Percentiles rank a stretch among this genome's conserved stretches.
phyloP scores from a whole-genome alignment of 164 flowering plant genomes.

The Piper longum region DNA sequence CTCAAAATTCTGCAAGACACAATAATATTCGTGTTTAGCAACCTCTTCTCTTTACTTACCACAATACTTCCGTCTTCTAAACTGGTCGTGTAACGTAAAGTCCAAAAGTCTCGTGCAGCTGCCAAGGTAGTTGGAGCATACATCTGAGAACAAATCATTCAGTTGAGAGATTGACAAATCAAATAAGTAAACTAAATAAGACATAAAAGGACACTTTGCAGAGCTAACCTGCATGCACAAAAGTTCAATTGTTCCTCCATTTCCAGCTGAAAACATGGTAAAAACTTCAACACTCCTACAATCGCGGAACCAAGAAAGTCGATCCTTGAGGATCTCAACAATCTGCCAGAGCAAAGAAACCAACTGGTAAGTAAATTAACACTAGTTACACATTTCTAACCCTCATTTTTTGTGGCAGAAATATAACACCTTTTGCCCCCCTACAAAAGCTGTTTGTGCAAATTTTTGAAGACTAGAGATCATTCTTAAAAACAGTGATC shows the following conservation, averaged over 20 bases:
- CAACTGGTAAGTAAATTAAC: neutral
- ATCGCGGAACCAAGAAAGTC: conserved; percentile 92
- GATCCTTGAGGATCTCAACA: conserved; percentile 93
- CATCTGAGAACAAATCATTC: conserved; percentile 22
- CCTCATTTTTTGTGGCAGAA: too few relatives aligned
- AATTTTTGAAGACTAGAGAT: too few relatives aligned
- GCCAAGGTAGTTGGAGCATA: conserved; percentile 91
- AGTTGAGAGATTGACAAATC: neutral
- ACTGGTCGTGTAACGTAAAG: conserved; percentile 71
- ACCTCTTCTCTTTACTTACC: conserved; percentile 29
- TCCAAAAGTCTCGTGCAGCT: conserved; percentile 95
- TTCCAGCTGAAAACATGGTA: conserved; percentile 77
- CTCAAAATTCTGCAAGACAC: too few relatives aligned
- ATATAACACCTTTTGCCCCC: too few relatives aligned
- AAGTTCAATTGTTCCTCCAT: conserved; percentile 86
- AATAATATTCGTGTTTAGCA: too few relatives aligned
- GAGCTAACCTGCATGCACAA: conserved; percentile 64
- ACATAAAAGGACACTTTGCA: neutral
- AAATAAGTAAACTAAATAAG: neutral
- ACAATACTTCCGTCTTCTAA: conserved; percentile 88
- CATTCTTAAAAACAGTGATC: too few relatives aligned
- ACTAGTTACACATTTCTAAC: neutral
- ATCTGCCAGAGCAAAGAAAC: conserved; percentile 31
- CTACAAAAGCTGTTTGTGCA: too few relatives aligned
- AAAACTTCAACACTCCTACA: conserved; percentile 88